Evolutionary conservation across 148 eudicot genomes (phyloP).

Genomic region (Rhododendron griersonianum): DNA sequence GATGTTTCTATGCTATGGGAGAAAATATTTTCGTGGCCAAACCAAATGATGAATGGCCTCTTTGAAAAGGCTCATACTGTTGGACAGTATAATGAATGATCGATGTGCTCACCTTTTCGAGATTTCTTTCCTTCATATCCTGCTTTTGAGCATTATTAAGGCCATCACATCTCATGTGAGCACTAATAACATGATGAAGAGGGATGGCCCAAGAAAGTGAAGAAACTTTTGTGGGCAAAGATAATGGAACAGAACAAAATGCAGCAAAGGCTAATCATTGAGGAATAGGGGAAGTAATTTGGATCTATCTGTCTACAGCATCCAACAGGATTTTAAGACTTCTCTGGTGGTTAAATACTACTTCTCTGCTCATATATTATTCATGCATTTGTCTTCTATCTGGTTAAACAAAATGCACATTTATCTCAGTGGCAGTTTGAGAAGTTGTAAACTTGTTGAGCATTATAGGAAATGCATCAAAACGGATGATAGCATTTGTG

Average conservation of each 20-base stretch:
- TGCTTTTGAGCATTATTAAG: not conserved
- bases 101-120: not conserved
- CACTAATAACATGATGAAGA: not conserved
- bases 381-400: not conserved
- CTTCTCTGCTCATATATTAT: not conserved
- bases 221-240: not conserved
- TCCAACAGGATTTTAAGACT: not conserved
- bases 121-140: not conserved
- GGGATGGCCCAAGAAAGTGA: not conserved
- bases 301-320: not conserved
- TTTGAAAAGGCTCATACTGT: not conserved
- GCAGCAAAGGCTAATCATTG: not conserved
- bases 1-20: not conserved
- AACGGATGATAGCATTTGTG: not conserved
- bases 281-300: not conserved
- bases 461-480: not conserved
- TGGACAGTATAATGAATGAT: not conserved
- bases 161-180: not conserved
- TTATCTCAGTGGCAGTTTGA: not conserved
- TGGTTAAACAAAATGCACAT: not conserved
- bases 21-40: not conserved
- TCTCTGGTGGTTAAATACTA: not conserved
- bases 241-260: not conserved
- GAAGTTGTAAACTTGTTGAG: not conserved
- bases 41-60: not conserved